Base-by-base conservation (phyloP, 2,329 filamentous ascomycete species). In the Phaeosphaeria sp. region DNA sequence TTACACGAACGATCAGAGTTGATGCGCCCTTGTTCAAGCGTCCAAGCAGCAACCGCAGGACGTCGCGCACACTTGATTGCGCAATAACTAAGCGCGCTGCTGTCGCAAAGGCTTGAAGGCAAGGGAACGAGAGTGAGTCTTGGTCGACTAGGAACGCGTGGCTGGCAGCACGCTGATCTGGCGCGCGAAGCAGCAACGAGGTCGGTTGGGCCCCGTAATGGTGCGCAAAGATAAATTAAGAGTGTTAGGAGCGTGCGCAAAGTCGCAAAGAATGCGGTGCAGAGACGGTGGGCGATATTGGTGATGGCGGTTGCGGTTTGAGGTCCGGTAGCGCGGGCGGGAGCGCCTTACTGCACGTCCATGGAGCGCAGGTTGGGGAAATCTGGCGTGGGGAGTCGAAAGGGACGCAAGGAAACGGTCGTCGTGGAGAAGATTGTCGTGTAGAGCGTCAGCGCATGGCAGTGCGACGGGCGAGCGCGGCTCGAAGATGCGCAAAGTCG, bases 1-100 rank as follows among this genome's bases (percentile, higher is more conserved):
- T 74, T 72, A 72, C 72, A 75, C 71, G 58, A 62, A 60, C 65
- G 64, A 69, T 60, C 58, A 63, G 64, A 60, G 65, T 64, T 60
- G 58, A 50, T 55, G 64, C 60, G 69, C 55, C 63, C 60, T 68
- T 63, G 63, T 46, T 56, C 55, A 44, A 56, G 64, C 52, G 53
- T 39, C 52, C 50, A 55, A 60, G 60, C 54, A 55, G 58, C 63
- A 55, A 58, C 64, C 52, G 58, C 59, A 62, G 64, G 63, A 61
- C 50, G 60, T 62, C 52, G 69, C 67, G 66, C 66, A 61, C 60
- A 41, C 44, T 59, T 52, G 46, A 47, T 59, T 59, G 56, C 56
- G 63, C 55, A 43, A 43, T 43, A 23, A 47, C 51, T 52, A 23
- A 58, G 57, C 54, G 59, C 47, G 51, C 48, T 52, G 41, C 53